Evolutionary conservation across 169 alveolate species (phyloP), one percentile per base, ranked within the genome.

Genomic region (Cryptosporidium ryanae): DNA sequence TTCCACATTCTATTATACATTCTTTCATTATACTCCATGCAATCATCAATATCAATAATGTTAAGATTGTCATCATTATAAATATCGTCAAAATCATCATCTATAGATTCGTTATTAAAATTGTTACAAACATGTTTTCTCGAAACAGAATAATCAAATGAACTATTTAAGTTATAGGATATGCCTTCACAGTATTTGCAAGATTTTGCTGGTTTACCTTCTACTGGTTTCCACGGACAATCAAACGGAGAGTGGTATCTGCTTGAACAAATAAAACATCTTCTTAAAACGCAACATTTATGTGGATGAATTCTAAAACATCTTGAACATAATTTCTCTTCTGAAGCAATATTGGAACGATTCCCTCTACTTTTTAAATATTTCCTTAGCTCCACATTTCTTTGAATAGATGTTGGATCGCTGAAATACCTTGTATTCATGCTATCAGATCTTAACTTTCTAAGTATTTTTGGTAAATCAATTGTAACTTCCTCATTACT

Each of bases 201-300:
- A 13, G 31, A 27, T 8, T 38, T 76, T 13, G 7, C 18, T 23
- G 38, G 13, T 3, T n/a, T 27, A 7, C n/a, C 50, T 10, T 46
- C 21, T 10, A 21, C 21, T 15, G 48, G 38, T 2, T 25, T 76
- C 87, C 87, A 76, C 23, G 71, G 70, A 43, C 87, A 76, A 21
- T 27, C 49, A 15, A 7, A 12, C 1, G 49, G 15, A 61, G 18
- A 12, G 25, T 76, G 87, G 63, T 55, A 61, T 17, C 64, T 59
- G 13, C 87, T 76, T 1, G 76, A 59, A 29, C 87, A 76, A 12
- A 59, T 76, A 17, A 12, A 43, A 23, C 87, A 76, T 17, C 87
- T 55, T 15, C 8, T 21, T 23, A 25, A 46, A n/a, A 23, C 23
- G 32, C 71, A 57, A n/a, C 43, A 15, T 2, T 21, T 50, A 13